Evolutionary conservation across 108 stramenopile genomes (phyloP), one percentile per base, ranked within the genome.

Genomic region (Fragilariopsis cylindrus): DNA sequence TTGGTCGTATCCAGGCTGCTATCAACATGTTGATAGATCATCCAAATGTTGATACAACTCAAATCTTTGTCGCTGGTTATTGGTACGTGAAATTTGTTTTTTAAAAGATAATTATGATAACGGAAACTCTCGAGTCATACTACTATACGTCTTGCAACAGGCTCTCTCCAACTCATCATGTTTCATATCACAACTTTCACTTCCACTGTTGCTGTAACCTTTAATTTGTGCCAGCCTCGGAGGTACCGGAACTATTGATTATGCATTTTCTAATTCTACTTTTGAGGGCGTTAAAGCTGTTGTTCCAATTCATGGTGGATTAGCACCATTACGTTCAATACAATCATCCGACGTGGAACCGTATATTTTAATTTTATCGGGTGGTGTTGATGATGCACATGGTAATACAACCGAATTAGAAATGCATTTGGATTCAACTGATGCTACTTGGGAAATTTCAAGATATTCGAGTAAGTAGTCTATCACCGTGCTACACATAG

Each of bases 371-470:
- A 76, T 70, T 30, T 54, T 77, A n/a, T 85, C 84, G n/a, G 84
- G 84, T 39, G 81, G 81, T n/a, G 71, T 72, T 11, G 78, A 79
- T 58, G 78, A 73, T 44, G 57, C 48, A 39, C 81, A 82, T 58
- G 76, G 68, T 55, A 79, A 82, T 53, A 50, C 79, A 18, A 76
- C 75, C 43, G 60, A 70, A 13, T 56, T 85, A 57, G 84, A 85
- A 74, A 56, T 40, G 5, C 60, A 63, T 5, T 72, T 85, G 6
- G 71, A 82, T 41, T 74, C 48, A 2, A 75, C 70, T 16, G 73
- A 71, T 62, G 78, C 81, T 2, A 49, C 65, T 12, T 85, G 81
- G 78, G 84, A 85, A 74, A 75, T 85, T 62, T 69, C 77, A 12
- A 57, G 84, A 40, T 85, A 79, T 47, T 69, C 67, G 49, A 42